Percentiles rank a stretch among this genome's conserved stretches.
phyloP scores from a whole-genome alignment of 176 grass and related monocot genomes.

The Phragmites australis region DNA sequence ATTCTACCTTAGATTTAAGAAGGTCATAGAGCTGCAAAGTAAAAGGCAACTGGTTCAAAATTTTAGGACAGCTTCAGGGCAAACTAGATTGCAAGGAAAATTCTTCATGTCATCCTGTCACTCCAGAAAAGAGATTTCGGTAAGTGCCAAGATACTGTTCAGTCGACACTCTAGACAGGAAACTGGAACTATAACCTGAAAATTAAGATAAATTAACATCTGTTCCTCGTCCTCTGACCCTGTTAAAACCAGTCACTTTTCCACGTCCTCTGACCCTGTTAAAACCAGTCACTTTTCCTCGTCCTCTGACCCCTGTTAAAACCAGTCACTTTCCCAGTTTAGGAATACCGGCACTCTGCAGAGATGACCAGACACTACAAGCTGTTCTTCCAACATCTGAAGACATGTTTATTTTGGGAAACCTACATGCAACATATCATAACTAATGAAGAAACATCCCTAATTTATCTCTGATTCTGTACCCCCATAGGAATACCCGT shows the following conservation, averaged over 20 bases:
- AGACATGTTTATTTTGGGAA: background rate
- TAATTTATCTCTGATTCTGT: background rate
- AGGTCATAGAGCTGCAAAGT: conserved; percentile 63
- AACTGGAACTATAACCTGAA: background rate
- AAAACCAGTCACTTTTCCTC: no score
- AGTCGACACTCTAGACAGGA: background rate
- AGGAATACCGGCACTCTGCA: background rate
- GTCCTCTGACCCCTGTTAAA: no score
- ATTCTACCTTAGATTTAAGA: conserved; percentile 85
- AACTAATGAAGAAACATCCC: background rate
- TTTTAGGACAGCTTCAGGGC: background rate
- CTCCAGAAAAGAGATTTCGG: background rate
- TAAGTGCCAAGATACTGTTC: background rate
- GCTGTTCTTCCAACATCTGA: conserved; percentile 7
- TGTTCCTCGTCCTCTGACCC: background rate
- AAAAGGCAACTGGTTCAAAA: conserved; percentile 15
- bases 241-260: no score
- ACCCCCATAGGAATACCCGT: background rate
- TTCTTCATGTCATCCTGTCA: background rate
- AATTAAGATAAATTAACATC: background rate
- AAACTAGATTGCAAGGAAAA: background rate
- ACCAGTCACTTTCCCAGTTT: background rate
- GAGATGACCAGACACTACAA: background rate
- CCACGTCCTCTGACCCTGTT: no score
- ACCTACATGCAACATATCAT: background rate